Evolutionary conservation across 257 asterid species (phyloP), one percentile per base, ranked within the genome.

Genomic region (Solanum virginianum): DNA sequence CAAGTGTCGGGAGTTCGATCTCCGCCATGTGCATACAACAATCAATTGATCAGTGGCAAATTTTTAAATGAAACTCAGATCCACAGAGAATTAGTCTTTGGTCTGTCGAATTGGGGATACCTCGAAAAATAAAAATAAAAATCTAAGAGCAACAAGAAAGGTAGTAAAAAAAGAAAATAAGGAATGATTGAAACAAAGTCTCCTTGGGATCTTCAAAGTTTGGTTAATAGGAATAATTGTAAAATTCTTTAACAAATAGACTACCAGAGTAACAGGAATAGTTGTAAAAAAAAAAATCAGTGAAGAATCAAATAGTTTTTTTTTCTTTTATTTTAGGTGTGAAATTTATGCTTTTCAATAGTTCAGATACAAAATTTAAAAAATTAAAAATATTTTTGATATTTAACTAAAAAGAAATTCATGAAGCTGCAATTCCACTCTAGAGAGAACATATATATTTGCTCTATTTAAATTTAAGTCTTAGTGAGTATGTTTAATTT

Each of bases 1-100:
- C 3, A 32, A 32, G 3, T 32, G 36, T 32, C 0, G 4, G 4
- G 4, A 32, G 36, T 2, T 32, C 4, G 36, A 32, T 3, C 3
- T 4, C 0, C 4, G 4, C 0, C 4, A 2, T 32, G 0, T 32
- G 4, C 0, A 32, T 32, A 0, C 0, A 32, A 0, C 3, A 32
- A 32, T 32, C 0, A 32, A 32, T 32, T 2, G 0, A 32, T 32
- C 4, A 32, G 4, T 32, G 36, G 1, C 0, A 32, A 32, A 32
- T 32, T 2, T 0, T 32, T 32, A 32, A 32, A 32, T 32, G 0
- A 3, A 32, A 4, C 0, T 32, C 4, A 32, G 0, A 32, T 32
- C 4, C 1, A 32, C 0, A 0, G 0, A 32, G 4, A 32, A 32
- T 32, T 32, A 32, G 1, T 3, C 4, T 32, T 32, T 3, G 0